Percentiles rank a stretch among this genome's conserved stretches.
Conservation (phyloP, 202 grass and related monocot genomes). For the Dendrocalamus latiflorus region DNA sequence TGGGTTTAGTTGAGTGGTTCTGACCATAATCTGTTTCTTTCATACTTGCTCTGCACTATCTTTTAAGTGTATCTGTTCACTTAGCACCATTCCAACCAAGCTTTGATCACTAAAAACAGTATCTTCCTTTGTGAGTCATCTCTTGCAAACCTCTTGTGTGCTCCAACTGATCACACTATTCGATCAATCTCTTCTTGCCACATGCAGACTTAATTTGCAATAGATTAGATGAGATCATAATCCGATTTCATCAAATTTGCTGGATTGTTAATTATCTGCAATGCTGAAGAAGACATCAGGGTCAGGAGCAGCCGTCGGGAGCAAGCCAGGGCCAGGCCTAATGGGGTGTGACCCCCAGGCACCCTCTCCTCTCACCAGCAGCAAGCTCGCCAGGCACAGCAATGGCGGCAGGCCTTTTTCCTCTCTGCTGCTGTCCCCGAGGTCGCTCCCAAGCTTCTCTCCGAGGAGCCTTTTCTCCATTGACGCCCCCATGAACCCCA, state of each 20-base stretch:
- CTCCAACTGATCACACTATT: neutral
- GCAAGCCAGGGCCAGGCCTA: neutral
- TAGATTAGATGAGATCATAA: neutral
- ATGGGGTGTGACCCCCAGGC: neutral
- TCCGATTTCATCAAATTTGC: neutral
- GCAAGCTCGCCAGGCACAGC: neutral
- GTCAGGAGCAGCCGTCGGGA: neutral
- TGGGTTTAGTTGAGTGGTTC: neutral
- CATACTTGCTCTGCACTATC: too few relatives aligned
- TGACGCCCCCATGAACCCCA: slow-evolving; percentile 30
- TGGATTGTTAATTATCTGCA: neutral
- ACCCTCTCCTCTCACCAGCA: neutral
- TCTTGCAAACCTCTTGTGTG: neutral
- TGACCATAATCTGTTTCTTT: neutral
- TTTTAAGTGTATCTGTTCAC: too few relatives aligned
- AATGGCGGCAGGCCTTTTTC: neutral
- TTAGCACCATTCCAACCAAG: too few relatives aligned
- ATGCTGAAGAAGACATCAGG: slow-evolving; percentile 30
- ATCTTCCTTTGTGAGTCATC: neutral
- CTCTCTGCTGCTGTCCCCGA: slow-evolving; percentile 41
- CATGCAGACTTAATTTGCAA: neutral
- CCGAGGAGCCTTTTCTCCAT: slow-evolving; percentile 38
- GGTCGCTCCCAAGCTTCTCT: slow-evolving; percentile 30
- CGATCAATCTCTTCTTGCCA: neutral
- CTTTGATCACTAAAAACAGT: too few relatives aligned